Percentiles rank a stretch among this genome's conserved stretches.
These are phyloP conservation scores for Cercospora citrullina DNA, from an alignment of 2,329 filamentous ascomycete species.

Conservation along the genomic window DNA sequence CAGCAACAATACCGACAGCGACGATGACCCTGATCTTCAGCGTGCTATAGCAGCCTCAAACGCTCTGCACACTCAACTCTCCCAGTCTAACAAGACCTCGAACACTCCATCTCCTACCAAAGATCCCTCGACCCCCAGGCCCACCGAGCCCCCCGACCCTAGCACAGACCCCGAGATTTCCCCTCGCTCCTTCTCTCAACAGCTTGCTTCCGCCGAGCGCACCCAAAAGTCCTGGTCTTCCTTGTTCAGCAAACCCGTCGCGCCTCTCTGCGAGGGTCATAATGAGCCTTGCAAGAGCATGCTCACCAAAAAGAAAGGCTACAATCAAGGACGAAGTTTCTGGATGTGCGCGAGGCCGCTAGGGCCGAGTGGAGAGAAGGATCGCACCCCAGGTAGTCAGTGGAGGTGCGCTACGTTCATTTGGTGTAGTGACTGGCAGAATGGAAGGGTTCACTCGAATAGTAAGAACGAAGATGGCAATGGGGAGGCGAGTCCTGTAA, in stretches of 20 bases:
- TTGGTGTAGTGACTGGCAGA: constrained; percentile 62
- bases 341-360: constrained; percentile 74
- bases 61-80: neutral
- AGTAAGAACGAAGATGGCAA: constrained; percentile 1
- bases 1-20: neutral
- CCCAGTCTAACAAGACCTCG: neutral
- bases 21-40: neutral
- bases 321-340: constrained; percentile 70
- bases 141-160: constrained; percentile 15
- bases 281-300: constrained; percentile 80
- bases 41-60: constrained; percentile 1
- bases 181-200: constrained; percentile 25
- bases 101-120: neutral
- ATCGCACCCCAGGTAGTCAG: constrained; percentile 66
- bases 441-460: constrained; percentile 13
- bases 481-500: constrained; percentile 11
- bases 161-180: constrained; percentile 10
- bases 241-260: constrained; percentile 71
- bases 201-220: constrained; percentile 32
- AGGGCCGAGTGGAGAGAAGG: constrained; percentile 81
- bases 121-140: constrained; percentile 8
- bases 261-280: constrained; percentile 79
- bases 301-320: constrained; percentile 82
- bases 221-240: constrained; percentile 69
- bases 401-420: constrained; percentile 89